Percentiles rank a stretch among this genome's conserved stretches.
phyloP scores from a whole-genome alignment of 2,329 filamentous ascomycete species.

The Colletotrichum shisoi region DNA sequence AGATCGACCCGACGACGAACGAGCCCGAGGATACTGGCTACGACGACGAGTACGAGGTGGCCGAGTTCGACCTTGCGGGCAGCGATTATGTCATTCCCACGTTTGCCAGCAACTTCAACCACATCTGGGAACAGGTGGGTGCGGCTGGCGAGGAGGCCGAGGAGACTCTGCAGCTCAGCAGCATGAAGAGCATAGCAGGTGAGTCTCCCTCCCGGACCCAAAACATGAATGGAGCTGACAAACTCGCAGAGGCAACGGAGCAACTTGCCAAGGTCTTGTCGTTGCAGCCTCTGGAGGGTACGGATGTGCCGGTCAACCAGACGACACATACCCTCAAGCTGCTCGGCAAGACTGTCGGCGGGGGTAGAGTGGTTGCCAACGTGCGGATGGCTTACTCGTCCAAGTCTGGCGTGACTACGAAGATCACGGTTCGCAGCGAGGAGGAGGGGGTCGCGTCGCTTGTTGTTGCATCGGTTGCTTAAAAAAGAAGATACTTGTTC shows the following conservation, averaged over 20 bases:
- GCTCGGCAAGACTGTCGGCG: conserved; percentile 91
- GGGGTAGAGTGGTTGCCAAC: conserved; percentile 85
- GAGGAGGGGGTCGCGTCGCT: conserved; percentile 88
- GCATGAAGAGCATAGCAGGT: conserved; percentile 92
- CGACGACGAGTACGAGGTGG: conserved; percentile 97
- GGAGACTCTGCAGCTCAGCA: conserved; percentile 87
- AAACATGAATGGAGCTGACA: conserved; percentile 37
- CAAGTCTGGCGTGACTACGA: conserved; percentile 93
- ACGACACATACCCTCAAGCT: conserved; percentile 95
- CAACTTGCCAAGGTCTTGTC: conserved; percentile 86
- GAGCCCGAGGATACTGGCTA: conserved; percentile 93
- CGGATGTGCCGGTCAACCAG: conserved; percentile 85
- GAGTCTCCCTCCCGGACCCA: conserved; percentile 51
- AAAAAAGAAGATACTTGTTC: conserved; percentile 47
- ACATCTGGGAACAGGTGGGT: conserved; percentile 92
- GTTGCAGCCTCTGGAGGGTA: conserved; percentile 92
- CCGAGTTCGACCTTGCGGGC: conserved; percentile 87
- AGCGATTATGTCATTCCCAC: conserved; percentile 94
- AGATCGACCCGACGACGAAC: conserved; percentile 92
- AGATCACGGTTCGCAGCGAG: conserved; percentile 90
- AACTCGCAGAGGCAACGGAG: conserved; percentile 82
- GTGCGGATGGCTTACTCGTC: conserved; percentile 93
- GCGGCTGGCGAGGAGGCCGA: conserved; percentile 88
- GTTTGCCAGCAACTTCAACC: conserved; percentile 93
- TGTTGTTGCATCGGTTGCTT: conserved; percentile 85